Evolutionary conservation across 768 basidiomycete genomes (phyloP).

Genomic region (Pleurotus djamor): DNA sequence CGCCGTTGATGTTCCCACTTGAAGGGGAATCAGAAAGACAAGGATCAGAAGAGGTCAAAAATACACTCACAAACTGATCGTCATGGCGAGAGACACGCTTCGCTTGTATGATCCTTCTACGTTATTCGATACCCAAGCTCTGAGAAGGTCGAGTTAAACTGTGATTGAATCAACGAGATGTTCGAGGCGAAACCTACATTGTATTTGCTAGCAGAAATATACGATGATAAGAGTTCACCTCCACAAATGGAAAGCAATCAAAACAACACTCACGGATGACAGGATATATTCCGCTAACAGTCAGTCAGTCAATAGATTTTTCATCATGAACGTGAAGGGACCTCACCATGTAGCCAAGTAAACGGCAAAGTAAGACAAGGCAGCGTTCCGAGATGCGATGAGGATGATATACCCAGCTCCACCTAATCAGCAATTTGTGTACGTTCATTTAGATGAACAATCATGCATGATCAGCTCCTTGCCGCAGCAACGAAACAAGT

Average conservation of each 20-base stretch:
- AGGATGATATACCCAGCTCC: constrained; percentile 71
- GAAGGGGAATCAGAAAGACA: neutral
- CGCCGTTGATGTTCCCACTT: constrained; percentile 74
- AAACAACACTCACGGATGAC: constrained; percentile 51
- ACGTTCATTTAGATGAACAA: neutral
- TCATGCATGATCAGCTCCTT: too few species aligned
- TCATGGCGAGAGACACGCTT: constrained; percentile 67
- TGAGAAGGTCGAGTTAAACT: constrained; percentile 17
- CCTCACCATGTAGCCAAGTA: constrained; percentile 67
- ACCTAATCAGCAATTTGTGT: constrained; percentile 24
- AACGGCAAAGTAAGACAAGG: constrained; percentile 70
- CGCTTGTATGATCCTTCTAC: constrained; percentile 78
- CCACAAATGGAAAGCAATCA: neutral
- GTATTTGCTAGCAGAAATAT: constrained; percentile 46
- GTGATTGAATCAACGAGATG: neutral
- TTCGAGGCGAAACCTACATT: constrained; percentile 32
- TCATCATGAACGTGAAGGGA: neutral
- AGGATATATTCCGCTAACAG: constrained; percentile 67
- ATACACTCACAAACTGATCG: constrained; percentile 53
- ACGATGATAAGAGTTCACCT: neutral
- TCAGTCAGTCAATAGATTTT: neutral
- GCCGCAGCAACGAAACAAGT: constrained; percentile 11
- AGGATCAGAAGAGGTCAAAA: neutral
- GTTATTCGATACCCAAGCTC: constrained; percentile 63
- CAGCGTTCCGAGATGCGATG: constrained; percentile 55